These are phyloP conservation scores for Aspergillus persii DNA, from an alignment of 2,329 filamentous ascomycete genomes.

Conservation along the genomic window DNA sequence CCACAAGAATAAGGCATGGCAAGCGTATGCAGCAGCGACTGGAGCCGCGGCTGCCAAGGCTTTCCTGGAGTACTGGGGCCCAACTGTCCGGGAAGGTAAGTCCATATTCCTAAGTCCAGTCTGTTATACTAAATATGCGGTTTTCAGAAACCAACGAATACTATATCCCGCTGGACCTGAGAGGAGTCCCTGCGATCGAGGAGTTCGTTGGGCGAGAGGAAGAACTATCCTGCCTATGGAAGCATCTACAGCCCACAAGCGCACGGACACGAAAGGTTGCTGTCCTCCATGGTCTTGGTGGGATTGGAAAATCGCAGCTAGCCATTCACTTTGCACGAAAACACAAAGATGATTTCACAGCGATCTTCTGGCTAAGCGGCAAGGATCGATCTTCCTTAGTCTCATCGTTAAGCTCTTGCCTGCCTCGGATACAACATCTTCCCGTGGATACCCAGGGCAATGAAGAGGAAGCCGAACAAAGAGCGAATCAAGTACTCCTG, in stretches of 20 bases:
- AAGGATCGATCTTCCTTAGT: constrained; percentile 21
- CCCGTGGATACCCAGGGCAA: constrained; percentile 1
- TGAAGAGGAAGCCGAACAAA: constrained; percentile 16
- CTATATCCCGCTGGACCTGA: constrained; percentile 5
- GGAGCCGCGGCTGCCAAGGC: neutral
- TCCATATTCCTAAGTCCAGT: too few species aligned
- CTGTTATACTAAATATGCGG: too few species aligned
- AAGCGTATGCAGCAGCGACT: neutral
- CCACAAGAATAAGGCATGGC: too few species aligned
- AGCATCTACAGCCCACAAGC: constrained; percentile 12
- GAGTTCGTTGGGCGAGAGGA: constrained; percentile 16
- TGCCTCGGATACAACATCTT: constrained; percentile 9
- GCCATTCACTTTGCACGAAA: constrained; percentile 21
- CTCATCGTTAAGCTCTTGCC: constrained; percentile 18
- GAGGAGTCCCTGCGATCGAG: constrained; percentile 10
- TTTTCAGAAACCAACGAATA: too few species aligned
- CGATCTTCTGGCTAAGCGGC: constrained; percentile 28
- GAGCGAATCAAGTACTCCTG: constrained; percentile 11
- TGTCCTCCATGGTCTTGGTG: constrained; percentile 22
- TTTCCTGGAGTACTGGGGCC: neutral
- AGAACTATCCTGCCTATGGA: constrained; percentile 15
- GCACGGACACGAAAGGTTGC: constrained; percentile 13
- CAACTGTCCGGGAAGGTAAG: neutral
- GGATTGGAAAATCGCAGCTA: constrained; percentile 27
- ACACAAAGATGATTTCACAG: constrained; percentile 20